phyloP scores from a whole-genome alignment of 345 rosid genomes.

The Eucalyptus sp. region DNA sequence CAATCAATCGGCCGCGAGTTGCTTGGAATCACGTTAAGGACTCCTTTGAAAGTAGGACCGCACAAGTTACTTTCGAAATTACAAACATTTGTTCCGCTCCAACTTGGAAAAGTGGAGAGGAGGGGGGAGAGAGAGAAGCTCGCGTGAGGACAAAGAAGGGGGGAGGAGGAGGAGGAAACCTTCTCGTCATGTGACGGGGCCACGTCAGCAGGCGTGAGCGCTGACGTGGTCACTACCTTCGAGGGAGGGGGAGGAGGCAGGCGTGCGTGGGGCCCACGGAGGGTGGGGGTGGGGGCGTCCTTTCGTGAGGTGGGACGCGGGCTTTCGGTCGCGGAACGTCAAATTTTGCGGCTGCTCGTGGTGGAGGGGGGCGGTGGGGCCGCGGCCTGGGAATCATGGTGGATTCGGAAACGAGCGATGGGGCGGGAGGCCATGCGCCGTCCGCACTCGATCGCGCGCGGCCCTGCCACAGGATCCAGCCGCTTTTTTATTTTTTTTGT shows the following conservation, averaged over 20 bases:
- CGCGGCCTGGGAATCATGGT: not conserved
- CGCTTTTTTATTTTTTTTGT: not conserved
- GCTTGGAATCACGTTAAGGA: not conserved
- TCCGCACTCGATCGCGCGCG: not conserved
- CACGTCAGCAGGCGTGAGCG: slow-evolving; percentile 20
- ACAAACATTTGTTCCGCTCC: not conserved
- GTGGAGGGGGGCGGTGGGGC: not conserved
- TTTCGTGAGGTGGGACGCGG: not conserved
- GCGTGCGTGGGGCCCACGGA: not conserved
- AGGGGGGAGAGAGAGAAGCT: not conserved
- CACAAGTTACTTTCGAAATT: not conserved
- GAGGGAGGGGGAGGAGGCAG: not conserved
- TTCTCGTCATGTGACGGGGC: not conserved
- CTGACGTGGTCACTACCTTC: slow-evolving; percentile 1
- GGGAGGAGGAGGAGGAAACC: not conserved
- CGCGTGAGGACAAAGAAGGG: not conserved
- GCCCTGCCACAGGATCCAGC: not conserved
- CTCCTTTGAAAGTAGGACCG: not conserved
- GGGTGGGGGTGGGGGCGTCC: not conserved
- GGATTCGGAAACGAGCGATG: not conserved
- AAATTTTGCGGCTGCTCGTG: slow-evolving; percentile 23
- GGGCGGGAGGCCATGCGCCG: not conserved
- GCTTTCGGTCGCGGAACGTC: slow-evolving; percentile 20
- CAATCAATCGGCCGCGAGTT: not conserved
- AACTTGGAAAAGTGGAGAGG: not conserved